A percentile compares a stretch with the other conserved stretches of the same genome.
Evolutionary conservation across 768 basidiomycete genomes (phyloP).

Genomic region (Leccinum arenicola): DNA sequence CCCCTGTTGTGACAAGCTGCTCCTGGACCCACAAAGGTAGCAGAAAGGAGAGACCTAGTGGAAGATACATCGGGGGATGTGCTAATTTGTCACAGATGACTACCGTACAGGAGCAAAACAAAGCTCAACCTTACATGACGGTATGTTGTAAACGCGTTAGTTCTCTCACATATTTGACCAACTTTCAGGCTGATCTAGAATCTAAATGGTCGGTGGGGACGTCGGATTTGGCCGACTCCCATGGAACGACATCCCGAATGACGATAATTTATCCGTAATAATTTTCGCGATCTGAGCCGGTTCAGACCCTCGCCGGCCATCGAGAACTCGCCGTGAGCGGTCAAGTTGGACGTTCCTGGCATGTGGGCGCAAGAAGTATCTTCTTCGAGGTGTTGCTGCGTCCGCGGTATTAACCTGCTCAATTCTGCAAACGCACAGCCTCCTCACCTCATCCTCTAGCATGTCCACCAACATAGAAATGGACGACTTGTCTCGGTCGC

Average conservation of each 20-base stretch:
- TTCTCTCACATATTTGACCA: background rate
- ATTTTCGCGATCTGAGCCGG: background rate
- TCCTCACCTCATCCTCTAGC: background rate
- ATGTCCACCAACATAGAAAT: conserved; percentile 40
- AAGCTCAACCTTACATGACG: background rate
- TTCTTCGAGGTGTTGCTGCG: background rate
- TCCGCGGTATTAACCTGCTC: background rate
- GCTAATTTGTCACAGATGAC: background rate
- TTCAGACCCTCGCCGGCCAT: background rate
- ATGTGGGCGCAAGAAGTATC: background rate
- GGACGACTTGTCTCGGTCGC: conserved; percentile 33
- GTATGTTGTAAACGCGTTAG: background rate
- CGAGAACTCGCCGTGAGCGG: background rate
- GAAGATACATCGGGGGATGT: conserved; percentile 11
- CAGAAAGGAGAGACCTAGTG: conserved; percentile 3
- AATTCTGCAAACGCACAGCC: conserved; percentile 1
- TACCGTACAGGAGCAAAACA: background rate
- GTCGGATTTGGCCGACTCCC: background rate
- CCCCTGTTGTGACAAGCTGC: background rate
- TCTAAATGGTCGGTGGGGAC: background rate
- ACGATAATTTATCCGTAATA: background rate
- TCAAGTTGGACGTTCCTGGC: background rate
- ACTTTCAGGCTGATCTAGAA: background rate
- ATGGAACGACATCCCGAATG: background rate
- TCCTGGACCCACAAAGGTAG: conserved; percentile 6